A percentile compares a stretch with the other conserved stretches of the same genome.
phyloP scores from a whole-genome alignment of 306 rosid genomes.

The Acmispon strigosus region DNA sequence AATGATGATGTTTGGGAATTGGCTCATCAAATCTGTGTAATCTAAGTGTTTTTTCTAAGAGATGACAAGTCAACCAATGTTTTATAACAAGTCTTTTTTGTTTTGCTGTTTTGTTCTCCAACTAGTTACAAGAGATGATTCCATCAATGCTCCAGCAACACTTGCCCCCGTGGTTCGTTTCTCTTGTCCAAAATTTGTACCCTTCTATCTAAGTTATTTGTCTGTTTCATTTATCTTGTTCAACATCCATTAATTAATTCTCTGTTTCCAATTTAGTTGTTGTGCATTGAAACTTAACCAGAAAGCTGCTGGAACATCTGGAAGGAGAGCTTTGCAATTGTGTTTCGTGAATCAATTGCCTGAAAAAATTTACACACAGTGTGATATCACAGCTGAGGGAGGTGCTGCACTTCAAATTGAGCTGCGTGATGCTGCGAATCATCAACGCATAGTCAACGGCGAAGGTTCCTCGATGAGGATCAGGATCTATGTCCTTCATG shows the following conservation, averaged over 20 bases:
- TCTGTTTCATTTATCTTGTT: not conserved
- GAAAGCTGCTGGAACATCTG: not conserved
- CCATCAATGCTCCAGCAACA: not conserved
- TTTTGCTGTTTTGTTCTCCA: not conserved
- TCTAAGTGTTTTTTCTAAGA: too few relatives aligned
- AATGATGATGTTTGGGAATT: too few relatives aligned
- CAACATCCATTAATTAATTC: not conserved
- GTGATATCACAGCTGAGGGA: conserved; percentile 11
- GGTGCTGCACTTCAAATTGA: conserved; percentile 14
- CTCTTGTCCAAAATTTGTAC: not conserved
- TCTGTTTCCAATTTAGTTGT: not conserved
- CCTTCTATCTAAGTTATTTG: not conserved
- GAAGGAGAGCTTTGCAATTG: conserved; percentile 26
- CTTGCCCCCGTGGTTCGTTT: conserved; percentile 29
- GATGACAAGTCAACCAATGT: not conserved
- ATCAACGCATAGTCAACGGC: not conserved
- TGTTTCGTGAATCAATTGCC: conserved; percentile 25
- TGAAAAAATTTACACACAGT: conserved; percentile 15
- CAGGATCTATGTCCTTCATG: conserved; percentile 31
- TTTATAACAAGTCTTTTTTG: not conserved
- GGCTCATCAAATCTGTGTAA: too few relatives aligned
- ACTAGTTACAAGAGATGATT: conserved; percentile 32
- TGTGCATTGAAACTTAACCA: not conserved
- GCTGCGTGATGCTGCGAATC: conserved; percentile 23
- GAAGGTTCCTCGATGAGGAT: conserved; percentile 22